These are phyloP conservation scores for Neofusicoccum cordaticola DNA, from an alignment of 2,329 filamentous ascomycete species.

Conservation along the genomic window DNA sequence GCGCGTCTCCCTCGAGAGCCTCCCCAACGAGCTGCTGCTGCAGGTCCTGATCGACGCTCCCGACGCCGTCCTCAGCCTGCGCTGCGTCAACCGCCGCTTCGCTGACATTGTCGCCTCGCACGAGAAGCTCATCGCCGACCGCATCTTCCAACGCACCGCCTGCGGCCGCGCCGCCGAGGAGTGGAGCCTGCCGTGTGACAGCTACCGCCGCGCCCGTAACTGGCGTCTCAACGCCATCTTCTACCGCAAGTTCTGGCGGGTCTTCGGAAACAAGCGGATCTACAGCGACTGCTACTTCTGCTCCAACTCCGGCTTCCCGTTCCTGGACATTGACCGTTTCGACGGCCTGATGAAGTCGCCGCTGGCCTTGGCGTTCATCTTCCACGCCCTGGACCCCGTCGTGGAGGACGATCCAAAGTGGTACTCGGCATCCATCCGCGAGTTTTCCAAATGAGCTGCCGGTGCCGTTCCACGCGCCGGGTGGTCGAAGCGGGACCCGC, in stretches of 20 bases:
- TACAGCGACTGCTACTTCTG: constrained; percentile 16
- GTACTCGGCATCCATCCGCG: constrained; percentile 7
- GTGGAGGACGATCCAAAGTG: constrained; percentile 14
- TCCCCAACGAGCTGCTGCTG: constrained; percentile 17
- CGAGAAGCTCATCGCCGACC: constrained; percentile 16
- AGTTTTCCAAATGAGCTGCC: background rate
- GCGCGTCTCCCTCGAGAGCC: constrained; percentile 1
- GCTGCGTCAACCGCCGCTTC: constrained; percentile 14
- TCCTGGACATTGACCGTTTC: constrained; percentile 16
- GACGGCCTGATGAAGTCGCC: constrained; percentile 12
- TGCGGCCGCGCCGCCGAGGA: constrained; percentile 10
- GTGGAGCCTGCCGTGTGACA: constrained; percentile 4
- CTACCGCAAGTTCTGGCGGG: constrained; percentile 18
- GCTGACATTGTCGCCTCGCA: constrained; percentile 2
- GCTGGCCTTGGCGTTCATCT: constrained; percentile 15
- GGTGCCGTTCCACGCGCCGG: too few relatives aligned
- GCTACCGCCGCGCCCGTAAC: constrained; percentile 13
- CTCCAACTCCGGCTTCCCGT: constrained; percentile 14
- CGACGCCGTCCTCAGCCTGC: constrained; percentile 10
- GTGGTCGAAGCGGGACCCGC: too few relatives aligned
- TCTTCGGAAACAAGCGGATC: constrained; percentile 13
- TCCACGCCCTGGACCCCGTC: constrained; percentile 6
- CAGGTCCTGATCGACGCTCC: background rate
- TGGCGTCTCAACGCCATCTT: constrained; percentile 17
- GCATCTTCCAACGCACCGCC: background rate